phyloP scores from a whole-genome alignment of 768 basidiomycete genomes.

The Naganishia kalamii region DNA sequence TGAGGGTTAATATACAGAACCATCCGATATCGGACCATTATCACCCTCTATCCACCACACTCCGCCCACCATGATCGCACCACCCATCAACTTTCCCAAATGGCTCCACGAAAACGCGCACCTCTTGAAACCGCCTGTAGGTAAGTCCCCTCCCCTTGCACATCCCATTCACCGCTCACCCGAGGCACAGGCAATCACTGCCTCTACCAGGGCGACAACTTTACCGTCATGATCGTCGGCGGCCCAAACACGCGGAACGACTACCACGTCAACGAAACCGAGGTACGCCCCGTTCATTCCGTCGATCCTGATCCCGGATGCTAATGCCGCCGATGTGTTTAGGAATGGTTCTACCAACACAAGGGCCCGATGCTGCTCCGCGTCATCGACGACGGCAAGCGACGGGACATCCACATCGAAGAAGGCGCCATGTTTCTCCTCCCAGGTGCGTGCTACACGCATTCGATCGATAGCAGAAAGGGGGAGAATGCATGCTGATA shows the following conservation, averaged over 20 bases:
- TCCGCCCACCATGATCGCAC: slow-evolving; percentile 55
- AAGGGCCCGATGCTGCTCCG: slow-evolving; percentile 87
- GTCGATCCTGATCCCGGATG: background rate
- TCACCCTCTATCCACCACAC: background rate
- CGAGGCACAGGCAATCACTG: slow-evolving; percentile 39
- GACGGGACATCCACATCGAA: slow-evolving; percentile 72
- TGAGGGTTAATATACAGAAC: background rate
- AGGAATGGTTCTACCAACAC: slow-evolving; percentile 96
- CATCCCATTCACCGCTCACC: background rate
- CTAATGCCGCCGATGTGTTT: slow-evolving; percentile 46
- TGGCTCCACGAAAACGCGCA: slow-evolving; percentile 81
- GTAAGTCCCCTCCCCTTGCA: slow-evolving; percentile 65
- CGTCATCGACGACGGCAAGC: slow-evolving; percentile 55
- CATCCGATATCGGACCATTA: background rate
- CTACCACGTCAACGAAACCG: slow-evolving; percentile 92
- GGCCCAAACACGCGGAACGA: slow-evolving; percentile 92
- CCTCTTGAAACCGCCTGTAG: slow-evolving; percentile 81
- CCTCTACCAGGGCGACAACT: slow-evolving; percentile 64
- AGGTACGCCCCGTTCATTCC: slow-evolving; percentile 48
- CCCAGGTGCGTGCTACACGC: slow-evolving; percentile 57
- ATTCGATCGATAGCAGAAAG: background rate
- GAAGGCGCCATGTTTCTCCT: slow-evolving; percentile 97
- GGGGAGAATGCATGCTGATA: too few species aligned
- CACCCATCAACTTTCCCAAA: slow-evolving; percentile 79
- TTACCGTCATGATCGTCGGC: slow-evolving; percentile 90